A percentile compares a stretch with the other conserved stretches of the same genome.
Conservation (phyloP, 2,329 filamentous ascomycete genomes). For the Mycosphaerella sp. region DNA sequence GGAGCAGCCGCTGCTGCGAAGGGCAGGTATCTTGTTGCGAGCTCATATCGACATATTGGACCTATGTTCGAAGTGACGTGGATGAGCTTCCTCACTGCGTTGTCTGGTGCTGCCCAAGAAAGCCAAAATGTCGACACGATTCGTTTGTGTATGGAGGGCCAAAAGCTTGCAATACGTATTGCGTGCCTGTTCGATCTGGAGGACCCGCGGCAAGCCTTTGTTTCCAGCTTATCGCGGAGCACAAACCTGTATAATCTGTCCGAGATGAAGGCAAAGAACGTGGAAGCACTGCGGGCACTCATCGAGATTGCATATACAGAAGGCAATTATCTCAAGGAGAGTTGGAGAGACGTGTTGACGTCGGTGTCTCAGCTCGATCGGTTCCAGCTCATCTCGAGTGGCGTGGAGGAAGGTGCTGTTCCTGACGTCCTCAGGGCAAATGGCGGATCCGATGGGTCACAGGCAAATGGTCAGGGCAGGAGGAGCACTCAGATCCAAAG, state of each 20-base stretch:
- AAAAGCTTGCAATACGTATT: conserved; percentile 88
- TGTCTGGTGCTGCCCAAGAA: conserved; percentile 90
- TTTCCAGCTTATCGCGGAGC: conserved; percentile 84
- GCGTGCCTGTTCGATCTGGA: conserved; percentile 89
- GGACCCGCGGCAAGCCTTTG: conserved; percentile 90
- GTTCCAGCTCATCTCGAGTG: conserved; percentile 88
- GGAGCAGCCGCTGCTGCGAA: conserved; percentile 38
- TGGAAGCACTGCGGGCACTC: conserved; percentile 86
- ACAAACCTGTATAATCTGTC: conserved; percentile 94
- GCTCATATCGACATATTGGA: conserved; percentile 88
- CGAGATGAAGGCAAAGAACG: conserved; percentile 92
- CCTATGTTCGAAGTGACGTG: conserved; percentile 99
- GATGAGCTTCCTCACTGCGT: conserved; percentile 97
- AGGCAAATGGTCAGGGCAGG: conserved; percentile 18
- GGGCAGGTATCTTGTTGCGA: conserved; percentile 80
- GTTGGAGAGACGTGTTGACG: conserved; percentile 92
- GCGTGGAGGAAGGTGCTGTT: conserved; percentile 85
- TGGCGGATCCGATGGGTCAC: conserved; percentile 12
- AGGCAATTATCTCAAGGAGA: conserved; percentile 79
- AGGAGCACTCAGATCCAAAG: conserved; percentile 50
- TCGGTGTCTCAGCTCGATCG: conserved; percentile 94
- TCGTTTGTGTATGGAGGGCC: conserved; percentile 86
- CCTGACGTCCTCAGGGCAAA: conserved; percentile 80
- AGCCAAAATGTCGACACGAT: conserved; percentile 89
- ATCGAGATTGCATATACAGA: conserved; percentile 90